Conservation (phyloP, 257 asterid genomes). For the Nicotiana tomentosiformis region DNA sequence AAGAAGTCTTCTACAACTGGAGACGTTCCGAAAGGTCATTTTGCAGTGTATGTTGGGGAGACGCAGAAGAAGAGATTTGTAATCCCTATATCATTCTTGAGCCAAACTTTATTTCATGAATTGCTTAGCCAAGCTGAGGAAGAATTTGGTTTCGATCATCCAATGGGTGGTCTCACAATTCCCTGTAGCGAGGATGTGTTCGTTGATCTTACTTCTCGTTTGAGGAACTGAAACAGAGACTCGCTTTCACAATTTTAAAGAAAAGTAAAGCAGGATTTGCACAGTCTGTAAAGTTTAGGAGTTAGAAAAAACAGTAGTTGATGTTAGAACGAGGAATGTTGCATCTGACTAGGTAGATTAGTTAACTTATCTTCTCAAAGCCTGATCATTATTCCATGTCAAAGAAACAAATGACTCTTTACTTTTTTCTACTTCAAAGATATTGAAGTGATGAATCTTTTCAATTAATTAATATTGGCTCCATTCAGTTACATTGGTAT, state of each 20-base stretch:
- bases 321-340: neutral
- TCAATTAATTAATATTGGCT: neutral
- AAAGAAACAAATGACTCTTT: neutral
- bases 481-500: neutral
- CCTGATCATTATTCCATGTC: too few species aligned
- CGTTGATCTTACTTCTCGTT: too few species aligned
- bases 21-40: neutral
- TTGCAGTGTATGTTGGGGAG: neutral
- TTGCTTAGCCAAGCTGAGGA: neutral
- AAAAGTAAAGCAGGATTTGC: neutral
- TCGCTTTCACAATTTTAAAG: neutral
- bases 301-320: neutral
- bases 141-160: neutral
- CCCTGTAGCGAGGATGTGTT: neutral
- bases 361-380: neutral
- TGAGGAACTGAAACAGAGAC: too few species aligned
- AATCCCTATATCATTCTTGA: neutral
- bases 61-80: neutral
- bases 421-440: neutral
- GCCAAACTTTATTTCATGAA: neutral
- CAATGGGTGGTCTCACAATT: neutral
- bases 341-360: neutral
- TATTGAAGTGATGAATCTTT: neutral
- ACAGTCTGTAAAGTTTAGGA: neutral
- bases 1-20: neutral